phyloP scores from a whole-genome alignment of 164 flowering plant species.

The Macadamia integrifolia region DNA sequence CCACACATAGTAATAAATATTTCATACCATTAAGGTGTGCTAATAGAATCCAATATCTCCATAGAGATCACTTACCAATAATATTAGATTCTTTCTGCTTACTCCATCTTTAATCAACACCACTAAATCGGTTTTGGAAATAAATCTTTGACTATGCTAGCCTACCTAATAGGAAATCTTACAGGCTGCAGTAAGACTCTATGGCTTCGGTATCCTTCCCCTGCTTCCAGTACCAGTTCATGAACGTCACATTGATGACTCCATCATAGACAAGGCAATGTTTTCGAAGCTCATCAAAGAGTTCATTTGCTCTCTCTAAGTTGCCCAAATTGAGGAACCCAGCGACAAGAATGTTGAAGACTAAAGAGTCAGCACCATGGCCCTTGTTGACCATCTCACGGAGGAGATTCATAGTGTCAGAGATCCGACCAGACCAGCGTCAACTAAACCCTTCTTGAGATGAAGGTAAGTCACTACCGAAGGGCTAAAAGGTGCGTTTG shows the following conservation, averaged over 20 bases:
- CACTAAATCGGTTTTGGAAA: too few relatives aligned
- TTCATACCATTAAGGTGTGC: too few relatives aligned
- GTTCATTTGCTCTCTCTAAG: constrained; percentile 58
- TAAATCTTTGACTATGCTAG: too few relatives aligned
- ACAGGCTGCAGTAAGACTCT: constrained; percentile 47
- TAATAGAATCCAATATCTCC: too few relatives aligned
- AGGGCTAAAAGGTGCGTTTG: constrained; percentile 66
- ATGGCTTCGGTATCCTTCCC: constrained; percentile 72
- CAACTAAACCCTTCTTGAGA: constrained; percentile 67
- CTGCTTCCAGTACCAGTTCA: constrained; percentile 65
- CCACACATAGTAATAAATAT: too few relatives aligned
- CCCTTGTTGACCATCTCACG: constrained; percentile 74
- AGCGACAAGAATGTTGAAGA: constrained; percentile 54
- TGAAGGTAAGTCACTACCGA: constrained; percentile 60
- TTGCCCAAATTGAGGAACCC: constrained; percentile 54
- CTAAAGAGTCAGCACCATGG: constrained; percentile 76
- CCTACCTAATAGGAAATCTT: too few relatives aligned
- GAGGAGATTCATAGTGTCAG: constrained; percentile 52
- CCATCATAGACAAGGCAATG: constrained; percentile 79
- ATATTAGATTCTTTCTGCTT: too few relatives aligned
- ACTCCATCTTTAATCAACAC: too few relatives aligned
- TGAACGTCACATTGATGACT: constrained; percentile 58
- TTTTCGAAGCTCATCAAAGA: constrained; percentile 71
- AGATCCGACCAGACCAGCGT: constrained; percentile 37
- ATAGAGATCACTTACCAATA: too few relatives aligned